Percentiles rank a stretch among this genome's conserved stretches.
phyloP scores from a whole-genome alignment of 495 filamentous ascomycete genomes.

The Chaetomium fimeti region DNA sequence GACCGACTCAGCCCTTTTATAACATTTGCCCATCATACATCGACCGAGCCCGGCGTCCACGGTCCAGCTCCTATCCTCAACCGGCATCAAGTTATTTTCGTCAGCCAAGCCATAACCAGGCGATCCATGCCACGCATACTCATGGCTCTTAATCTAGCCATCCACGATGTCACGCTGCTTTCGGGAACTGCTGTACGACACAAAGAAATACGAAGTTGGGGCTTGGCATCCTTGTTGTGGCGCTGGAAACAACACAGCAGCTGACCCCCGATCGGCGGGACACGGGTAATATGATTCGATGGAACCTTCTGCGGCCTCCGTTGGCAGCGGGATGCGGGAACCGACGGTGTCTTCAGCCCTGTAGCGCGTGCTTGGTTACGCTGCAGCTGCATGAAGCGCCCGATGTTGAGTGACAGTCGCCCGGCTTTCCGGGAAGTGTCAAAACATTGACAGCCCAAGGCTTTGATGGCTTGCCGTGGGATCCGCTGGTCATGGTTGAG shows the following conservation, averaged over 20 bases:
- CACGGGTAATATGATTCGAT: slow-evolving; percentile 6
- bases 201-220: slow-evolving; percentile 9
- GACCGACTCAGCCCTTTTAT: neutral
- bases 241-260: slow-evolving; percentile 1
- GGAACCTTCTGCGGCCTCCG: neutral
- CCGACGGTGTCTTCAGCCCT: slow-evolving; percentile 12
- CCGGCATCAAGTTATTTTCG: neutral
- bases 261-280: slow-evolving; percentile 8
- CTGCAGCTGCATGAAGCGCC: no score
- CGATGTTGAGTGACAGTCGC: neutral
- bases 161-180: slow-evolving; percentile 11
- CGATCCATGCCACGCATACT: neutral
- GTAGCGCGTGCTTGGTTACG: neutral
- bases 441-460: neutral
- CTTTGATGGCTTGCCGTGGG: neutral
- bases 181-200: neutral
- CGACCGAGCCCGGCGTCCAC: neutral
- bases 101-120: neutral
- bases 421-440: neutral
- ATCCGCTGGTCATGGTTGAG: neutral
- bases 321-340: neutral
- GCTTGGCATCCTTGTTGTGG: slow-evolving; percentile 8
- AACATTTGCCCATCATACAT: neutral
- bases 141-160: neutral
- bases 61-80: no score